Evolutionary conservation across 164 flowering plant genomes (phyloP).

Genomic region (Piper longum): DNA sequence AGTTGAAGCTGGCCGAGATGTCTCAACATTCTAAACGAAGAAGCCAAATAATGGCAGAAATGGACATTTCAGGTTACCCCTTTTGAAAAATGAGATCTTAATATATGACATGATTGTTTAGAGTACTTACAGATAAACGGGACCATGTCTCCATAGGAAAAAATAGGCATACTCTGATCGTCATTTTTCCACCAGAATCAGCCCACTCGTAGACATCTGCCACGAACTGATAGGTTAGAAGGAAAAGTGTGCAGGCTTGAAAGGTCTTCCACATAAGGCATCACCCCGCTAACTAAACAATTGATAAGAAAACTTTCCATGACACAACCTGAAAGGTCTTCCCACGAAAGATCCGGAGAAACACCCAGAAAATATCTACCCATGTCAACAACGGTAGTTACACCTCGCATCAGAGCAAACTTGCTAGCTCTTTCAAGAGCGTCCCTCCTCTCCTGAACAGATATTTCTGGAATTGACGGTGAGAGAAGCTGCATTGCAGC

Average conservation of each 20-base stretch:
- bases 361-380: slow-evolving; percentile 84
- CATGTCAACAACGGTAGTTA: slow-evolving; percentile 91
- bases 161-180: slow-evolving; percentile 69
- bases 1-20: background rate
- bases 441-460: slow-evolving; percentile 67
- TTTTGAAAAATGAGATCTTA: no score
- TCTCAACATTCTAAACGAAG: no score
- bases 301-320: background rate
- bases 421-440: slow-evolving; percentile 74
- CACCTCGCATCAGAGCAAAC: slow-evolving; percentile 67
- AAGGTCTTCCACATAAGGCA: no score
- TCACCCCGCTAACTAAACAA: background rate
- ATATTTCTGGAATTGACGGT: slow-evolving; percentile 48
- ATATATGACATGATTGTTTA: no score
- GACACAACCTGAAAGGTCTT: slow-evolving; percentile 73
- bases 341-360: slow-evolving; percentile 52
- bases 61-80: no score
- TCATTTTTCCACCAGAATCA: slow-evolving; percentile 55
- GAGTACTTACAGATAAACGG: slow-evolving; percentile 45
- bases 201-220: slow-evolving; percentile 89
- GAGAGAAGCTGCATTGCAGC: slow-evolving; percentile 73
- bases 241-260: background rate
- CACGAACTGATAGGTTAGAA: background rate
- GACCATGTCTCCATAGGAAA: slow-evolving; percentile 91
- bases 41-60: no score